Percentiles rank a stretch among this genome's conserved stretches.
Conservation (phyloP, 371 early-diverging fungal genomes). For the Mycotypha africana region DNA sequence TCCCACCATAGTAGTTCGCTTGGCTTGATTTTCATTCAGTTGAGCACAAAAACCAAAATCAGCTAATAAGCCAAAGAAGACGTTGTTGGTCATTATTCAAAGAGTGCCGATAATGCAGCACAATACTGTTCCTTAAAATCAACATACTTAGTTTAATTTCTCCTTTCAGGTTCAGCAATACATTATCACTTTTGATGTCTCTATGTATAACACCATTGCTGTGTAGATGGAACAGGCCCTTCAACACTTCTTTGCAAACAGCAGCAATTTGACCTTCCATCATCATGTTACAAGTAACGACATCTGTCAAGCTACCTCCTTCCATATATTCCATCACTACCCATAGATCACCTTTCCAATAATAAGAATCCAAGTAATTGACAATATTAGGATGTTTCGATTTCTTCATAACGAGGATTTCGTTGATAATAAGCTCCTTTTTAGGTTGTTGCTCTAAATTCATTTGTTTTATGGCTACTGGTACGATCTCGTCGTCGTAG, state of each 20-base stretch:
- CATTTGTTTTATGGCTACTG: constrained; percentile 83
- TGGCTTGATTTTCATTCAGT: constrained; percentile 52
- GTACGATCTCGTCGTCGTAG: constrained; percentile 19
- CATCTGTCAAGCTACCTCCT: constrained; percentile 73
- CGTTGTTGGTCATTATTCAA: neutral
- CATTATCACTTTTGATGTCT: constrained; percentile 89
- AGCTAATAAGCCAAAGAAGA: constrained; percentile 15
- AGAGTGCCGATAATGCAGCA: too few relatives aligned
- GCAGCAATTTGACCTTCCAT: constrained; percentile 79
- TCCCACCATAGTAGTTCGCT: constrained; percentile 76
- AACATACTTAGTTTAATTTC: constrained; percentile 73
- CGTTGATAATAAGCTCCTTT: constrained; percentile 83
- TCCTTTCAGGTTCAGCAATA: constrained; percentile 67
- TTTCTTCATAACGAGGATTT: constrained; percentile 73
- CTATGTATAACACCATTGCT: constrained; percentile 80
- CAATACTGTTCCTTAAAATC: too few relatives aligned
- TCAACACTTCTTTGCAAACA: constrained; percentile 61
- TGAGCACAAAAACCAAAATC: constrained; percentile 89
- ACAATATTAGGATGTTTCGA: constrained; percentile 72
- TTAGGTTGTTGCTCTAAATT: constrained; percentile 78
- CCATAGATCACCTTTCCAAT: constrained; percentile 69
- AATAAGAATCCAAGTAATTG: constrained; percentile 72
- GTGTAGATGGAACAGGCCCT: constrained; percentile 52
- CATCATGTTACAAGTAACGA: constrained; percentile 70
- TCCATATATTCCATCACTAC: constrained; percentile 86